These are phyloP conservation scores for Melastoma malabathricum DNA, from an alignment of 345 rosid genomes.

Conservation along the genomic window DNA sequence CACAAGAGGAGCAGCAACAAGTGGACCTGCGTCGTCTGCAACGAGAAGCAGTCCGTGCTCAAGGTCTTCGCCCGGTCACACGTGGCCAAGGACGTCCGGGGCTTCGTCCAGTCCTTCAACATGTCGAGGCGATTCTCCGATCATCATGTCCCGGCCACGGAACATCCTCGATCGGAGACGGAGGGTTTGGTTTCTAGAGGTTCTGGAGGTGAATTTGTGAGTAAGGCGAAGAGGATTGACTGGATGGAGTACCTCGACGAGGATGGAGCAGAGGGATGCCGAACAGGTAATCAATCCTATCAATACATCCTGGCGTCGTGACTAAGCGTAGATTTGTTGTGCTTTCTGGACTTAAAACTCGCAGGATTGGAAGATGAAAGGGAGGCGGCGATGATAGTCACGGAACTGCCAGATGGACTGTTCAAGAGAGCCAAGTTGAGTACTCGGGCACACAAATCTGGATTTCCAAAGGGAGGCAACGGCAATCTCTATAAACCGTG, in stretches of 20 bases:
- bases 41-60: slow-evolving; percentile 63
- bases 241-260: slow-evolving; percentile 50
- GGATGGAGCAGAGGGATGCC: slow-evolving; percentile 18
- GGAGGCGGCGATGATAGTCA: no score
- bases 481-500: no score
- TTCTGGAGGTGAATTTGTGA: slow-evolving; percentile 1
- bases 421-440: no score
- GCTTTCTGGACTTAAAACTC: no score
- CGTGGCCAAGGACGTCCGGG: slow-evolving; percentile 67
- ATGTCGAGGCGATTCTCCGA: slow-evolving; percentile 38
- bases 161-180: not conserved
- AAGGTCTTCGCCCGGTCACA: slow-evolving; percentile 54
- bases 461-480: no score
- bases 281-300: not conserved
- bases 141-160: slow-evolving; percentile 10
- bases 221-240: slow-evolving; percentile 31
- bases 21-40: slow-evolving; percentile 77
- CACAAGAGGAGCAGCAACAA: slow-evolving; percentile 61
- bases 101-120: slow-evolving; percentile 61
- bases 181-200: slow-evolving; percentile 2
- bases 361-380: no score
- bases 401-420: no score
- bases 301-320: not conserved
- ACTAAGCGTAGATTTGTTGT: no score
- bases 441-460: no score